phyloP scores from a whole-genome alignment of 805 yeast species.

The Nakazawaea laoshanensis region DNA sequence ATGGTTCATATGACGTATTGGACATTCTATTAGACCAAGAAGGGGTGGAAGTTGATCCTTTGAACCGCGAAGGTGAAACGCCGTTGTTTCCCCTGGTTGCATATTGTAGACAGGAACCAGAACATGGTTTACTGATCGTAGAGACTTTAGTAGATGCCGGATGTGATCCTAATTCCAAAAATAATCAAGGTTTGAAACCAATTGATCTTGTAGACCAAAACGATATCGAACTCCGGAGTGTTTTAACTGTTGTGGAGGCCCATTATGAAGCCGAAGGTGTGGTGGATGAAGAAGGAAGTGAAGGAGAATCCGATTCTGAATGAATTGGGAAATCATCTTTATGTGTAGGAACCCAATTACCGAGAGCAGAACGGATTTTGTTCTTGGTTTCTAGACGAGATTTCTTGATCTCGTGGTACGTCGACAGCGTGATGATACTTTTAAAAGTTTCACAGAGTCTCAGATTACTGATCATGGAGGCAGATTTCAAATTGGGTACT shows the following conservation, averaged over 20 bases:
- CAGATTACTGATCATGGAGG: conserved; percentile 3
- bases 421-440: not conserved
- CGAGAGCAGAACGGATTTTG: too few relatives aligned
- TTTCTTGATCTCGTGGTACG: not conserved
- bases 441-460: not conserved
- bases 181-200: conserved; percentile 64
- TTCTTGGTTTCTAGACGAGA: not conserved
- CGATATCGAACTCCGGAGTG: conserved; percentile 46
- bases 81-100: conserved; percentile 84
- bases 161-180: conserved; percentile 61
- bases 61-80: conserved; percentile 71
- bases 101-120: conserved; percentile 73
- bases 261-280: conserved; percentile 28
- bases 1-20: conserved; percentile 81
- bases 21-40: conserved; percentile 78
- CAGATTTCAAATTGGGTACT: not conserved
- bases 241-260: conserved; percentile 67
- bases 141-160: conserved; percentile 89
- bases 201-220: conserved; percentile 47
- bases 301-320: conserved; percentile 26
- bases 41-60: conserved; percentile 85
- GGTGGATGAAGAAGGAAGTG: conserved; percentile 22
- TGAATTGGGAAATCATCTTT: conserved; percentile 31
- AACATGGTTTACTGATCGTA: conserved; percentile 69
- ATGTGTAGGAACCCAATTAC: conserved; percentile 2